Evolutionary conservation across 768 basidiomycete species (phyloP).

Genomic region (Mycena albidolilacea): DNA sequence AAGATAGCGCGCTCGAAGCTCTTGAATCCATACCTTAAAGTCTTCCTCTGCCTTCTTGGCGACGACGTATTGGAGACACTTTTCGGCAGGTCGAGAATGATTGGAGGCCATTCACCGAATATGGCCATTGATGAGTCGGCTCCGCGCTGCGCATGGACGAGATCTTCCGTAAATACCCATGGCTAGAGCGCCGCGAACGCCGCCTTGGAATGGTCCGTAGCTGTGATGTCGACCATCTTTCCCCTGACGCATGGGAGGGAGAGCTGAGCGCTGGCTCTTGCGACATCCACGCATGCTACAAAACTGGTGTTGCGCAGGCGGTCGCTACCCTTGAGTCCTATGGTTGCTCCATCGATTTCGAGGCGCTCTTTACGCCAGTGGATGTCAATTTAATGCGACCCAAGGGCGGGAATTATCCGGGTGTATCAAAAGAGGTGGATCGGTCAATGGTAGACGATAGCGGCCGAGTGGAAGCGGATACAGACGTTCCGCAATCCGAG

Average conservation of each 20-base stretch:
- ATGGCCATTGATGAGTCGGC: conserved; percentile 10
- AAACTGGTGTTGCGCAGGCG: neutral
- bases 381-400: conserved; percentile 32
- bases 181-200: conserved; percentile 14
- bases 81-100: conserved; percentile 39
- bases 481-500: neutral
- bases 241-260: neutral
- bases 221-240: conserved; percentile 1
- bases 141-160: conserved; percentile 29
- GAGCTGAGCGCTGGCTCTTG: conserved; percentile 24
- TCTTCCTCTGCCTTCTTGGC: conserved; percentile 36
- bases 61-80: conserved; percentile 41
- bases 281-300: conserved; percentile 6
- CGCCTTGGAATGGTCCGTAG: conserved; percentile 30
- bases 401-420: conserved; percentile 16
- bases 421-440: conserved; percentile 14
- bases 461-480: no score
- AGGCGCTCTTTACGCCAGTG: neutral
- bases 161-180: conserved; percentile 24
- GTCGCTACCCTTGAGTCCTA: neutral
- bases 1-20: conserved; percentile 7
- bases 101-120: conserved; percentile 17
- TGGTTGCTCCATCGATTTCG: conserved; percentile 17
- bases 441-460: neutral
- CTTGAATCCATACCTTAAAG: conserved; percentile 19